Base-by-base conservation (phyloP, 2,329 filamentous ascomycete genomes). In the Arthrobotrys sphaeroides region DNA sequence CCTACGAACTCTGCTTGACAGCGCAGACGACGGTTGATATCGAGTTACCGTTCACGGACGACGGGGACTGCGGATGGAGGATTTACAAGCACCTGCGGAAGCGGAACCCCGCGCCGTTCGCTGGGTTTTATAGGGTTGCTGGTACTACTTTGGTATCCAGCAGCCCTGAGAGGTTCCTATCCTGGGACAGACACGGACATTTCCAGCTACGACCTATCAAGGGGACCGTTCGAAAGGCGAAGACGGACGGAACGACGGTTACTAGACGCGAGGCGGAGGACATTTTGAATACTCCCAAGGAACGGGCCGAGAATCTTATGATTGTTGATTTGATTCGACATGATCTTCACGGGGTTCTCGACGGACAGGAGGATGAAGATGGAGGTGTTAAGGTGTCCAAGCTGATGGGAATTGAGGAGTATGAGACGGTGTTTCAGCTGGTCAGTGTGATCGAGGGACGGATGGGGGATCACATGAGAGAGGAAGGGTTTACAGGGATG, bases 321-420 rank as follows among this genome's bases (percentile, higher is more conserved):
- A 97, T 98, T 79, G 94, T 97, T 1, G 94, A 98, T 82, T 86
- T 98, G 0, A 95, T 97, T n/a, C 88, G 94, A 0, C 94, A 98
- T 81, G 94, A 98, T 82, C 85, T 98, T 10, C 91, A 96, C 82
- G 89, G 72, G 5, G 72, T 75, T 12, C 43, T 75, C 4, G 57
- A 69, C 45, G 72, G 61, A 12, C 55, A 75, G 12, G 62, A 68
- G 13, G 70, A 68, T n/a, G 61, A 68, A 43, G 45, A 90, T 75
- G 92, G 91, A 3, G 87, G 90, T 0, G 93, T 97, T 0, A 82
- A 84, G 4, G 93, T 97, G 0, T 88, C 90, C 12, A 90, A 93
- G 66, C 84, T 97, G 22, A 91, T 97, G 84, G 87, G 89, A 72
- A 91, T 98, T 0, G 94, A 97, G 82, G 93, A 97, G 81, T 96